Evolutionary conservation across 2,329 filamentous ascomycete genomes (phyloP), one percentile per base, ranked within the genome.

Genomic region (Emergomyces orientalis): DNA sequence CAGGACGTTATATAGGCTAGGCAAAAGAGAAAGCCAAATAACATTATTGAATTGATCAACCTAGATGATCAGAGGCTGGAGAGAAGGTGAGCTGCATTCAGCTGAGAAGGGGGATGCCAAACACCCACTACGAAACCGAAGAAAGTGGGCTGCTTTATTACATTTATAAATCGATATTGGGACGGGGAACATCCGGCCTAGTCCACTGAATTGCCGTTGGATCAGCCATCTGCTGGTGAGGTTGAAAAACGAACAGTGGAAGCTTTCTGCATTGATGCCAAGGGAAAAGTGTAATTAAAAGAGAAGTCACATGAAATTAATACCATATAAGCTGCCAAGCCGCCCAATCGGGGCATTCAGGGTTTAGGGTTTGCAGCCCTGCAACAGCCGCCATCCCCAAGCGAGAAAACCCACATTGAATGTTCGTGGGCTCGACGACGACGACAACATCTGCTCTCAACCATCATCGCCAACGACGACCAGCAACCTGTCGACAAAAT

Each of bases 401-500:
- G 75, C 76, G 75, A 78, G 75, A 77, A 77, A 76, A 75, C 75
- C 74, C 73, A 75, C 75, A 70, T 73, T 59, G 41, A 63, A 57
- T 22, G 43, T 45, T 34, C 41, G 59, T 59, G 60, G 30, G n/a
- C 41, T 55, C 43, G n/a, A 47, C 43, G 43, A 58, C 61, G 60
- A 60, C 61, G 54, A 63, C 39, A 59, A 58, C 32, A 19, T 62
- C 61, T 57, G 49, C 39, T 58, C 41, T 51, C 55, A 52, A 60
- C 62, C 30, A 63, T 45, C 62, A 45, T 17, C 62, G 70, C 71
- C 73, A 71, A 73, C 73, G 72, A 70, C 73, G 71, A 76, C 70
- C 71, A 76, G 70, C 69, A 68, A 68, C 65, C 65, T 64, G 69
- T 71, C 73, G 71, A 73, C 75, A 85, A 81, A 85, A 95, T 95